Percentiles rank a stretch among this genome's conserved stretches.
Evolutionary conservation across 2,329 filamentous ascomycete genomes (phyloP).

Genomic region (Colletotrichum eremochloae): DNA sequence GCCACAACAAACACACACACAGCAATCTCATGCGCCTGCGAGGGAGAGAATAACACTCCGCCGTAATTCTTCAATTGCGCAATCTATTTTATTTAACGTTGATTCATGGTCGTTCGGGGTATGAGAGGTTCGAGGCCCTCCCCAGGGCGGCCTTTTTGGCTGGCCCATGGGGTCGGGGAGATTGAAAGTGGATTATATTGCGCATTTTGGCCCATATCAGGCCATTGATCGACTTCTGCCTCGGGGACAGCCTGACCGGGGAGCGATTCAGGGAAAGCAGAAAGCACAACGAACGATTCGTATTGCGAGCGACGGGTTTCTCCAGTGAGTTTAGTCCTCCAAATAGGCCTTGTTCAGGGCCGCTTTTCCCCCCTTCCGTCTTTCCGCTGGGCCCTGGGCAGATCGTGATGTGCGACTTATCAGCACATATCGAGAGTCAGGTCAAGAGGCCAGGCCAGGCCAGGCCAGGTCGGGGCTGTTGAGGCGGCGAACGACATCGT

Average conservation of each 20-base stretch:
- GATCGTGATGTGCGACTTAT: conserved; percentile 17
- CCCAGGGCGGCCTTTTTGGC: background rate
- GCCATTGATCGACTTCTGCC: background rate
- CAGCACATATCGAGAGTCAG: conserved; percentile 6
- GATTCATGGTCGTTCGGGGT: background rate
- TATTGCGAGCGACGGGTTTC: conserved; percentile 15
- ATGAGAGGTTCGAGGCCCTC: background rate
- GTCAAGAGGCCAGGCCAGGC: conserved; percentile 6
- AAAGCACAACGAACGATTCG: background rate
- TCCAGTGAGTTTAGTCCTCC: background rate
- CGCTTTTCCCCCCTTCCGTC: background rate
- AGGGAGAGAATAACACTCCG: background rate
- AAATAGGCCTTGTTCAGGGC: background rate
- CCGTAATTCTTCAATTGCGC: conserved; percentile 40
- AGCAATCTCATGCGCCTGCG: conserved; percentile 24
- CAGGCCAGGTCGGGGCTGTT: background rate
- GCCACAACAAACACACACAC: too few relatives aligned
- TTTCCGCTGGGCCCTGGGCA: background rate
- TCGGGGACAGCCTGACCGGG: conserved; percentile 9
- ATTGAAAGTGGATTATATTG: conserved; percentile 30
- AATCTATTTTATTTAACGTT: background rate
- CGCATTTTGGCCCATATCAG: background rate
- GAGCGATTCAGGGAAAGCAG: conserved; percentile 12
- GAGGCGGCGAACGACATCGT: conserved; percentile 26
- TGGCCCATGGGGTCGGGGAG: conserved; percentile 8